Evolutionary conservation across 495 filamentous ascomycete species (phyloP).

Genomic region (Aspergillus biplanus): DNA sequence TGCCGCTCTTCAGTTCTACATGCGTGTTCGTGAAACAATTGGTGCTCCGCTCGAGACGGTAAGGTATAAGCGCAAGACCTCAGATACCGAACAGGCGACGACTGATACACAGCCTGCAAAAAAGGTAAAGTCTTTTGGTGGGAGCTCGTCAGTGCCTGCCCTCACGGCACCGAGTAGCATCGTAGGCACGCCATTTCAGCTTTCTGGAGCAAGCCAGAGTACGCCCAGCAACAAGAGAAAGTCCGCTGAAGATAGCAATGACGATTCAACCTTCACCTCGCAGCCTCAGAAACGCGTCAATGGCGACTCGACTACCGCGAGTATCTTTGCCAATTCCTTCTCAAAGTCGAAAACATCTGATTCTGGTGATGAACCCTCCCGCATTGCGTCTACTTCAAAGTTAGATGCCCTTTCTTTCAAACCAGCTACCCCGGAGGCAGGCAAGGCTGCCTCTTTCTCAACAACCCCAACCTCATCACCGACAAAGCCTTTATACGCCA

Average conservation of each 20-base stretch:
- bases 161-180: slow-evolving; percentile 1
- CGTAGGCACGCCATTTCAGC: slow-evolving; percentile 14
- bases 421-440: slow-evolving; percentile 23
- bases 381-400: slow-evolving; percentile 13
- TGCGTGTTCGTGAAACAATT: slow-evolving; percentile 39
- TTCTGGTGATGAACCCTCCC: slow-evolving; percentile 15
- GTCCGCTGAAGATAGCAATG: slow-evolving; percentile 23
- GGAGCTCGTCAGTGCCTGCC: neutral
- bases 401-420: slow-evolving; percentile 16
- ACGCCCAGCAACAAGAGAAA: slow-evolving; percentile 26
- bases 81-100: slow-evolving; percentile 10
- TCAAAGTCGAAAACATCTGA: slow-evolving; percentile 35
- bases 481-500: slow-evolving; percentile 23
- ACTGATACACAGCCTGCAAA: slow-evolving; percentile 19
- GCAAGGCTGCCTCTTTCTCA: slow-evolving; percentile 24
- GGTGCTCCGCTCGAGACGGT: slow-evolving; percentile 33
- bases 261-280: slow-evolving; percentile 4
- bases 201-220: slow-evolving; percentile 17
- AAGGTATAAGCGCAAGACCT: slow-evolving; percentile 27
- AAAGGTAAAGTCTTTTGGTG: slow-evolving; percentile 27
- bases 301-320: slow-evolving; percentile 41
- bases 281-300: slow-evolving; percentile 26
- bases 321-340: slow-evolving; percentile 48
- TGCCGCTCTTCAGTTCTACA: slow-evolving; percentile 37
- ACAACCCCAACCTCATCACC: slow-evolving; percentile 31